Base-by-base conservation (phyloP, 306 rosid genomes). In the Cercis canadensis region DNA sequence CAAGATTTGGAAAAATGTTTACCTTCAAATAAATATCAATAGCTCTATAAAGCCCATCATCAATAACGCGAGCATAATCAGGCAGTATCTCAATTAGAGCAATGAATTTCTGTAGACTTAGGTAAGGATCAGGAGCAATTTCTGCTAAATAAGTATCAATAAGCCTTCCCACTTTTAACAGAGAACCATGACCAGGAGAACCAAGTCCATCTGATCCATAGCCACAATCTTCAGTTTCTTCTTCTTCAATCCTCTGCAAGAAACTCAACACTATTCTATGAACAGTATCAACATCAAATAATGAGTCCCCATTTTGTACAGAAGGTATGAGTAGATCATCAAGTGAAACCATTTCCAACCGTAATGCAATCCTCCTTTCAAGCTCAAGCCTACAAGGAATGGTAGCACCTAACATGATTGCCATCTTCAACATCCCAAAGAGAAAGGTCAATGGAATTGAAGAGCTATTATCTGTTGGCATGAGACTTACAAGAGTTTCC, bases 321-420 rank as follows among this genome's bases (percentile, higher is more conserved):
- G 89, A 86, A 19, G 96, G 98, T 69, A 90, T 88, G 8, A 92
- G 95, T 32, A 92, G 89, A 67, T 92, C 98, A 69, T 92, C 89
- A 0, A 89, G 82, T 2, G 87, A 75, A 77, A 85, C 92, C 80
- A 80, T 74, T 68, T 86, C 98, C 83, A 89, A 67, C 75, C 87
- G 77, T 32, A 82, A 72, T 1, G 92, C 76, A 12, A 92, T 90
- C 82, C 92, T 83, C 84, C 89, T 88, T 76, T 92, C 96, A 5
- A 92, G 90, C 81, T 89, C 98, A 31, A 89, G 88, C 81, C 90
- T 83, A 80, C 91, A 83, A 32, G 87, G 80, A 47, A 86, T 75
- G 54, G 86, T 64, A 32, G 90, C 78, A 50, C 83, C 91, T 63
- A 92, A 32, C 86, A 88, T 82, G 66, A 86, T 90, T 45, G 96